These are phyloP conservation scores for Fusarium papillatum DNA, from an alignment of 2,329 filamentous ascomycete genomes.

Conservation along the genomic window DNA sequence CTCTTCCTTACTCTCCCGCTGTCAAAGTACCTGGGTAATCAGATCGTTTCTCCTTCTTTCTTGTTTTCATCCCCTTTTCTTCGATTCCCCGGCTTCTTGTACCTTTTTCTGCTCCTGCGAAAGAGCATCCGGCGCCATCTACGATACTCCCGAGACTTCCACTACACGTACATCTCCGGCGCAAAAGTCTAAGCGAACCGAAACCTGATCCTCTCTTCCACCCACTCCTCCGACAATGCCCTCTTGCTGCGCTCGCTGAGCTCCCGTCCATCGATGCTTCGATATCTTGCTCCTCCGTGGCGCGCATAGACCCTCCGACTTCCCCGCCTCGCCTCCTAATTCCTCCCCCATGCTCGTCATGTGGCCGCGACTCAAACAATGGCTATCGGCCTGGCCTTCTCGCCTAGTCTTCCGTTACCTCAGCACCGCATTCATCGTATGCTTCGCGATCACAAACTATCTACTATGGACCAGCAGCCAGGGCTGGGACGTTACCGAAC, in stretches of 20 bases:
- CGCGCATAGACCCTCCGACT: constrained; percentile 39
- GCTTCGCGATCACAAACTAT: constrained; percentile 48
- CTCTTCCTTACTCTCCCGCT: not conserved
- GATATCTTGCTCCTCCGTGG: constrained; percentile 33
- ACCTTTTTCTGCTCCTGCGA: constrained; percentile 7
- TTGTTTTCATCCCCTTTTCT: not conserved
- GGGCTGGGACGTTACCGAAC: constrained; percentile 42
- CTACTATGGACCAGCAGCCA: constrained; percentile 46
- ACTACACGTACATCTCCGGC: constrained; percentile 15
- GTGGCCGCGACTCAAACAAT: constrained; percentile 44
- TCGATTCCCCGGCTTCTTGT: not conserved
- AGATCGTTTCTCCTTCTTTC: constrained; percentile 1
- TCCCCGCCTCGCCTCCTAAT: constrained; percentile 19
- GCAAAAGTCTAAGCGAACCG: constrained; percentile 18
- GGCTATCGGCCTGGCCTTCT: constrained; percentile 45
- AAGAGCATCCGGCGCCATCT: constrained; percentile 17
- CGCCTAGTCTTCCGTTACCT: constrained; percentile 48
- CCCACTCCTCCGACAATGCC: constrained; percentile 37
- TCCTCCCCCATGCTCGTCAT: constrained; percentile 34
- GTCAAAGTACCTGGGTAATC: constrained; percentile 3
- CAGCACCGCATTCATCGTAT: constrained; percentile 38
- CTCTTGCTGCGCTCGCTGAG: constrained; percentile 35
- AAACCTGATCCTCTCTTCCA: not conserved
- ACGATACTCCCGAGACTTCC: constrained; percentile 27
- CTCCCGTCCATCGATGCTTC: constrained; percentile 39